These are phyloP conservation scores for Xylariaceae sp. DNA, from an alignment of 2,329 filamentous ascomycete genomes.

Conservation along the genomic window DNA sequence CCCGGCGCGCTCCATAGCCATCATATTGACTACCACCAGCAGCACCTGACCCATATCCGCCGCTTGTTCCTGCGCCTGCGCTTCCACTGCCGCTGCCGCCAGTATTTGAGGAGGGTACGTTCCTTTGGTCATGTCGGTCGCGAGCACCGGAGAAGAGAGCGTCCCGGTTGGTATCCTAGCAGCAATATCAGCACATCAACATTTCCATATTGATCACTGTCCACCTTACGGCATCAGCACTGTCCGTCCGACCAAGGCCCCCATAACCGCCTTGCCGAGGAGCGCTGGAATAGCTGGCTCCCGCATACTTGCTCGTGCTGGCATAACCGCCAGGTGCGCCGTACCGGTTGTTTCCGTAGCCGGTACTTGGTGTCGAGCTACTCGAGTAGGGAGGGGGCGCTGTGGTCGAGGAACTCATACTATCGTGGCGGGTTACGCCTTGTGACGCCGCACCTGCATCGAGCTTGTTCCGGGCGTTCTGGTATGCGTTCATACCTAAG, in stretches of 20 bases:
- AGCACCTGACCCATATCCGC: no score
- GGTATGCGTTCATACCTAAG: slow-evolving; percentile 35
- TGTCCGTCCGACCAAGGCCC: slow-evolving; percentile 46
- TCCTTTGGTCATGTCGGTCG: slow-evolving; percentile 24
- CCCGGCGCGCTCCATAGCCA: slow-evolving; percentile 62
- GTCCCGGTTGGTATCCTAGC: slow-evolving; percentile 49
- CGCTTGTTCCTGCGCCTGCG: no score
- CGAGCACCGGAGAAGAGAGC: slow-evolving; percentile 49
- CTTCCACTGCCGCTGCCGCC: no score
- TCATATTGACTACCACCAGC: slow-evolving; percentile 19
- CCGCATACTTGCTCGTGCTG: slow-evolving; percentile 46
- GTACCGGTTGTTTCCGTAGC: slow-evolving; percentile 28
- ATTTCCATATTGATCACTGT: no score
- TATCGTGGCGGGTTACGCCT: slow-evolving; percentile 25
- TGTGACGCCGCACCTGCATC: slow-evolving; percentile 25
- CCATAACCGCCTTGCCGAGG: slow-evolving; percentile 55
- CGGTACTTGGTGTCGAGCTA: slow-evolving; percentile 19
- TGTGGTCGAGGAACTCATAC: slow-evolving; percentile 23
- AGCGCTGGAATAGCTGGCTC: slow-evolving; percentile 28
- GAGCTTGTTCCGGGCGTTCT: slow-evolving; percentile 37
- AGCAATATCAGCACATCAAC: slow-evolving; percentile 2
- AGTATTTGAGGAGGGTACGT: no score
- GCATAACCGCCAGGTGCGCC: slow-evolving; percentile 43
- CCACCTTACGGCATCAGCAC: slow-evolving; percentile 33
- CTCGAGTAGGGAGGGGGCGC: slow-evolving; percentile 35